These are phyloP conservation scores for Marchantia polymorpha DNA, from an alignment of 225 moss, liverwort and hornwort species.

Conservation along the genomic window DNA sequence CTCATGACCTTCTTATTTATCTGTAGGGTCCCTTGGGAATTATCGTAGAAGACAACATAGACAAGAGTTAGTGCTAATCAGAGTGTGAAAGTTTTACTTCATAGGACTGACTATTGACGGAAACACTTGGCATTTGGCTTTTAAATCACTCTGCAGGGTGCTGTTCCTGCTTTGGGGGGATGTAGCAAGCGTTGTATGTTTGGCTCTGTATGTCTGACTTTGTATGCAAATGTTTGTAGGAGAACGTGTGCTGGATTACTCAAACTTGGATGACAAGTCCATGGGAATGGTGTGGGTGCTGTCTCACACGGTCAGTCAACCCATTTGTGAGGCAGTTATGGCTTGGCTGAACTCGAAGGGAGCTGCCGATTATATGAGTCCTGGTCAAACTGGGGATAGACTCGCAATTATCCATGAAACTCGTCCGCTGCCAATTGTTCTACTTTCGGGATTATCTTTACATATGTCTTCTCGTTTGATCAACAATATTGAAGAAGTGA, in stretches of 20 bases:
- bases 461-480: slow-evolving; percentile 83
- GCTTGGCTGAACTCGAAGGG: slow-evolving; percentile 91
- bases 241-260: slow-evolving; percentile 88
- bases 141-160: not conserved
- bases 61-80: not conserved
- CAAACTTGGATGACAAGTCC: slow-evolving; percentile 87
- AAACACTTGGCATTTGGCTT: not conserved
- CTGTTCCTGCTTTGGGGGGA: not conserved
- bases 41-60: not conserved
- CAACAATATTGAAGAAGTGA: slow-evolving; percentile 76
- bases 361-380: slow-evolving; percentile 54
- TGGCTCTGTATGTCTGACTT: not conserved
- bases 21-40: not conserved
- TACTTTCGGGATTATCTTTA: slow-evolving; percentile 90
- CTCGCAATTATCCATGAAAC: slow-evolving; percentile 76
- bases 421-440: slow-evolving; percentile 72
- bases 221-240: slow-evolving; percentile 48
- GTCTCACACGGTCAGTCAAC: slow-evolving; percentile 95
- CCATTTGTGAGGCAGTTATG: slow-evolving; percentile 89
- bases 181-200: no score
- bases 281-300: slow-evolving; percentile 99
- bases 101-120: not conserved
- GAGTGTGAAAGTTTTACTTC: not conserved
- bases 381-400: slow-evolving; percentile 63
- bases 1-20: not conserved